These are phyloP conservation scores for Arachnomyces sp. DNA, from an alignment of 2,329 filamentous ascomycete genomes.

Conservation along the genomic window DNA sequence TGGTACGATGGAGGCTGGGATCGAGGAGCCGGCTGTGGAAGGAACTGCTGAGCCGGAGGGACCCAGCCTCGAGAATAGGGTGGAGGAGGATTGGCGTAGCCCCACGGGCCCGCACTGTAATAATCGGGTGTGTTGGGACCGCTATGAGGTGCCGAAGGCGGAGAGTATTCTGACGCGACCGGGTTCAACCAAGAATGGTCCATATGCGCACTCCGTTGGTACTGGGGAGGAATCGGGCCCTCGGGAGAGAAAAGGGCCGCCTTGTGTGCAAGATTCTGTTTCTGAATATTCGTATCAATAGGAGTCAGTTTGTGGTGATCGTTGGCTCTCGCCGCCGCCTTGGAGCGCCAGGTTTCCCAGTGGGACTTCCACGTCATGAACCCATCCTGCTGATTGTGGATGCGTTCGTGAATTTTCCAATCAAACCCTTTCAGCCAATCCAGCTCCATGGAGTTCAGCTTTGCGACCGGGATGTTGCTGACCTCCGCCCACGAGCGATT, in stretches of 20 bases:
- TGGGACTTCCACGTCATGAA: slow-evolving; percentile 58
- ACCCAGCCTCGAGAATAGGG: slow-evolving; percentile 35
- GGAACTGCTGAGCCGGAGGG: slow-evolving; percentile 28
- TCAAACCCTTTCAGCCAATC: slow-evolving; percentile 79
- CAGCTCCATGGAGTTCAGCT: slow-evolving; percentile 78
- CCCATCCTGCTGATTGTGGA: slow-evolving; percentile 63
- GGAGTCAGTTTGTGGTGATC: slow-evolving; percentile 49
- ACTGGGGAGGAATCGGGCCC: slow-evolving; percentile 43
- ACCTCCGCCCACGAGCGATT: slow-evolving; percentile 96
- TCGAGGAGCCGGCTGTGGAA: slow-evolving; percentile 29
- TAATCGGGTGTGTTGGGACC: slow-evolving; percentile 42
- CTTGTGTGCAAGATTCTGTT: slow-evolving; percentile 45
- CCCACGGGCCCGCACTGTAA: slow-evolving; percentile 37
- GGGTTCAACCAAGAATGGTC: slow-evolving; percentile 48
- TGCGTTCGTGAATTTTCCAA: slow-evolving; percentile 81
- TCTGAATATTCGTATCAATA: slow-evolving; percentile 58
- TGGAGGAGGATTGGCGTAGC: slow-evolving; percentile 34
- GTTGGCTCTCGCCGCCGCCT: slow-evolving; percentile 38
- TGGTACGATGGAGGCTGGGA: slow-evolving; percentile 41
- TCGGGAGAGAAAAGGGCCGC: slow-evolving; percentile 40
- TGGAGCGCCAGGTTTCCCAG: slow-evolving; percentile 58
- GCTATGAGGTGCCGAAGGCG: slow-evolving; percentile 43
- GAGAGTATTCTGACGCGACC: slow-evolving; percentile 43
- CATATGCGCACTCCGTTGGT: slow-evolving; percentile 38
- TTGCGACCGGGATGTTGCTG: slow-evolving; percentile 74